Evolutionary conservation across 106 monocot genomes (phyloP), one percentile per base, ranked within the genome.

Genomic region (Alisma plantagoaquatica): DNA sequence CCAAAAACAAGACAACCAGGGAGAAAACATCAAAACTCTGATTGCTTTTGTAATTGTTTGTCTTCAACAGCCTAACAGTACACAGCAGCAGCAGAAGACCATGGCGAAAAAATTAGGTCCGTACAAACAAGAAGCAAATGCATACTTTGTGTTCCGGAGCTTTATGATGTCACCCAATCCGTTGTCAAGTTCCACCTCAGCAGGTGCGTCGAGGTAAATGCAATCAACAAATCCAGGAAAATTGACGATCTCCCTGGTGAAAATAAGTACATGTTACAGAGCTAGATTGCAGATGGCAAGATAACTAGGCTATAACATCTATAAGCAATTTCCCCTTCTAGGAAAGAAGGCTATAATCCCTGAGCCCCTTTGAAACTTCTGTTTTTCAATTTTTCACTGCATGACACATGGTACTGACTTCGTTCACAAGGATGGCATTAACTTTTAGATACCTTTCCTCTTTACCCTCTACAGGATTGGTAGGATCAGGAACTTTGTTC

Each of bases 221-320:
- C 88, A 96, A 57, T 96, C 94, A 47, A 96, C 88, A 78, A 88
- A 96, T 61, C 88, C 94, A 56, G 94, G 94, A 76, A 56, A 78
- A 46, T 66, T 67, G 14, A 90, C 53, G 4, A 63, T 49, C 35
- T 98, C 89, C 82, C 98, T 98, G 66, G 10, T 74, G 51, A 28
- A 57, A 19, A 70, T 31, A 49, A n/a, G n/a, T n/a, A n/a, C n/a
- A n/a, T n/a, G n/a, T n/a, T n/a, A n/a, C n/a, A n/a, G n/a, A n/a
- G n/a, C n/a, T n/a, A n/a, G n/a, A n/a, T n/a, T n/a, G n/a, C n/a
- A n/a, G n/a, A n/a, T n/a, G n/a, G n/a, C n/a, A n/a, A n/a, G n/a
- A n/a, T n/a, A 38, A 53, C 26, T 11, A 21, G 20, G 19, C 38
- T 17, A 1, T 15, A 11, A 33, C 25, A 15, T 2, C 6, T 27